Evolutionary conservation across 169 alveolate species (phyloP).

Genomic region (Eimeria tenella): DNA sequence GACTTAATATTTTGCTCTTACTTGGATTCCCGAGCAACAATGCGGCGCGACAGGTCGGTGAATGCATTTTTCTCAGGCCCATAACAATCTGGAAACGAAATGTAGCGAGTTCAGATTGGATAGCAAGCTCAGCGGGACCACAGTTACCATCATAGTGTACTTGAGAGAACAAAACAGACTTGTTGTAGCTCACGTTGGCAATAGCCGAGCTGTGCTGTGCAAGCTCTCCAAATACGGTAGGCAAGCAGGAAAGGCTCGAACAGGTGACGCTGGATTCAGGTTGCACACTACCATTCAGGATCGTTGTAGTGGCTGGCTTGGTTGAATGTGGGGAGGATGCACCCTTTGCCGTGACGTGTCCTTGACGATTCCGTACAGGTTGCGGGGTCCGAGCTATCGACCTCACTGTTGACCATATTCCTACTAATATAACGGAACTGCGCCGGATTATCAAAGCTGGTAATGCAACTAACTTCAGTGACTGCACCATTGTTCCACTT

Average conservation of each 20-base stretch:
- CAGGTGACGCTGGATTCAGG: too few species aligned
- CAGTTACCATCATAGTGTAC: slow-evolving; percentile 83
- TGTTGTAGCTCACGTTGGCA: slow-evolving; percentile 84
- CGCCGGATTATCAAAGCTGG: slow-evolving; percentile 84
- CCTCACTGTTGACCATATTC: slow-evolving; percentile 88
- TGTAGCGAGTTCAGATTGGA: slow-evolving; percentile 18
- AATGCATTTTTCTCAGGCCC: neutral
- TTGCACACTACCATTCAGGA: too few species aligned
- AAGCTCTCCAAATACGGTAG: slow-evolving; percentile 13
- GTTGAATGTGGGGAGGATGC: neutral
- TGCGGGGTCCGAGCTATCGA: slow-evolving; percentile 60
- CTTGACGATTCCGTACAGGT: slow-evolving; percentile 15
- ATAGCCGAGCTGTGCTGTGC: slow-evolving; percentile 84
- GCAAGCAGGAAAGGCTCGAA: neutral
- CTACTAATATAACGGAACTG: slow-evolving; percentile 87
- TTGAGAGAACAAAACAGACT: slow-evolving; percentile 61
- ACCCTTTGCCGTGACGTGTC: neutral
- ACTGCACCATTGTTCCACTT: neutral
- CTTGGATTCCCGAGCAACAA: neutral
- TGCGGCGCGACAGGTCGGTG: neutral
- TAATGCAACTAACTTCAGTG: neutral
- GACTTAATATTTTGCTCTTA: neutral
- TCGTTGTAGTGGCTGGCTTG: neutral
- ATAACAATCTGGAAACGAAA: neutral
- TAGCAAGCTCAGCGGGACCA: slow-evolving; percentile 79